Conservation (phyloP, 352 stramenopile species). For the Phytophthora aleatoria region DNA sequence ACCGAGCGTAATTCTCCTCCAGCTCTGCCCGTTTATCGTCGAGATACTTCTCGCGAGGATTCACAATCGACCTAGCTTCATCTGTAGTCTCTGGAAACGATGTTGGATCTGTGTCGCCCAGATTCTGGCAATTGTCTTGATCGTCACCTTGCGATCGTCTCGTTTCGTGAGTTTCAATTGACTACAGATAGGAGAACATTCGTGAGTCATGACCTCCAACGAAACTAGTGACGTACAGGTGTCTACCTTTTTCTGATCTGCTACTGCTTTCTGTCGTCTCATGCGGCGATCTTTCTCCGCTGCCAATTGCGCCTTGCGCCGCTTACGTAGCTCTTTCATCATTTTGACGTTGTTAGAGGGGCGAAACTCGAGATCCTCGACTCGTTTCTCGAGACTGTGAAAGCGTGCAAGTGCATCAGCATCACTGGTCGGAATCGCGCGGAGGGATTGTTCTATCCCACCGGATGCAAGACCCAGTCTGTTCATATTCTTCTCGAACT, state of each 20-base stretch:
- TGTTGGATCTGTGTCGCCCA: background rate
- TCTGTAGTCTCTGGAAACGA: background rate
- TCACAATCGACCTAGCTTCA: background rate
- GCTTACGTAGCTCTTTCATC: slow-evolving; percentile 81
- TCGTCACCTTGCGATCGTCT: background rate
- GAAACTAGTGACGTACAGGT: background rate
- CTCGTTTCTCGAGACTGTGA: slow-evolving; percentile 44
- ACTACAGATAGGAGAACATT: background rate
- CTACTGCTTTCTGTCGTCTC: slow-evolving; percentile 49
- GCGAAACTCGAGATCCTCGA: slow-evolving; percentile 63
- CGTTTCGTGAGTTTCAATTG: background rate
- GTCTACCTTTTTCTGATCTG: slow-evolving; percentile 44
- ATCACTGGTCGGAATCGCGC: slow-evolving; percentile 48
- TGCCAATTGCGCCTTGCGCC: slow-evolving; percentile 66
- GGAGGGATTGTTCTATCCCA: slow-evolving; percentile 29
- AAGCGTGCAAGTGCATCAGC: slow-evolving; percentile 48
- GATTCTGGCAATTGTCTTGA: slow-evolving; percentile 5
- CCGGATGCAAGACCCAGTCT: slow-evolving; percentile 47
- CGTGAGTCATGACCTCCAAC: too few relatives aligned
- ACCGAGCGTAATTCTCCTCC: slow-evolving; percentile 51
- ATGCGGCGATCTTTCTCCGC: slow-evolving; percentile 70
- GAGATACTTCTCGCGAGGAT: slow-evolving; percentile 47
- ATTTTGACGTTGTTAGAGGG: slow-evolving; percentile 83
- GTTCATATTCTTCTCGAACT: slow-evolving; percentile 74
- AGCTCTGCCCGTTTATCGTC: slow-evolving; percentile 46